A percentile compares a stretch with the other conserved stretches of the same genome.
Conservation (phyloP, 2,329 filamentous ascomycete species). For the Colletotrichum agaves region DNA sequence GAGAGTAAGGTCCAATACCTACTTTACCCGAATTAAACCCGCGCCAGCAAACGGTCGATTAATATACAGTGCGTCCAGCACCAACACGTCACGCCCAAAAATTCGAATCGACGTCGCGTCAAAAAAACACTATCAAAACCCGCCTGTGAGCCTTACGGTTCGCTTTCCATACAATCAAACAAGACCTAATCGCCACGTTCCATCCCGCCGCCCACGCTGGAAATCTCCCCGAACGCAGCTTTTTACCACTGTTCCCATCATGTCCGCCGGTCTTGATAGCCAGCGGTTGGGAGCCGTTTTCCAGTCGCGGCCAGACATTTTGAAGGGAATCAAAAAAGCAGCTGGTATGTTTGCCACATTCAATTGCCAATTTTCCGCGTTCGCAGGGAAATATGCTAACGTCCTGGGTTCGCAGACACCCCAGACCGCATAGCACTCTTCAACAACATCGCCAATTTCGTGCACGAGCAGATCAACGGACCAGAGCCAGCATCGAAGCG, state of each 20-base stretch:
- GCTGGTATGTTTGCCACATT: slow-evolving; percentile 56
- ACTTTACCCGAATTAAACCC: slow-evolving; percentile 25
- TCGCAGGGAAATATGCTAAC: background rate
- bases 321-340: slow-evolving; percentile 62
- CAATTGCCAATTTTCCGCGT: background rate
- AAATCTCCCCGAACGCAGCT: background rate
- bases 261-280: slow-evolving; percentile 59
- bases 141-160: too few species aligned
- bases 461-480: slow-evolving; percentile 57
- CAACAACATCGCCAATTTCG: slow-evolving; percentile 64
- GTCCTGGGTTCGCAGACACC: slow-evolving; percentile 54
- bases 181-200: too few species aligned
- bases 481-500: slow-evolving; percentile 63
- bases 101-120: slow-evolving; percentile 29
- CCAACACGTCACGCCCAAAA: slow-evolving; percentile 37
- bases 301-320: slow-evolving; percentile 65
- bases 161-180: background rate
- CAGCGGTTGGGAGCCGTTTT: slow-evolving; percentile 64
- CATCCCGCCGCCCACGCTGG: background rate
- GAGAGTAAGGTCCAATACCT: background rate
- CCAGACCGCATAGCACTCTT: slow-evolving; percentile 62
- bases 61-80: slow-evolving; percentile 6
- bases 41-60: background rate
- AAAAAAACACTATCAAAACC: slow-evolving; percentile 1
- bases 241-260: slow-evolving; percentile 39